phyloP scores from a whole-genome alignment of 2,329 filamentous ascomycete genomes.

The Penicillium crustosum region DNA sequence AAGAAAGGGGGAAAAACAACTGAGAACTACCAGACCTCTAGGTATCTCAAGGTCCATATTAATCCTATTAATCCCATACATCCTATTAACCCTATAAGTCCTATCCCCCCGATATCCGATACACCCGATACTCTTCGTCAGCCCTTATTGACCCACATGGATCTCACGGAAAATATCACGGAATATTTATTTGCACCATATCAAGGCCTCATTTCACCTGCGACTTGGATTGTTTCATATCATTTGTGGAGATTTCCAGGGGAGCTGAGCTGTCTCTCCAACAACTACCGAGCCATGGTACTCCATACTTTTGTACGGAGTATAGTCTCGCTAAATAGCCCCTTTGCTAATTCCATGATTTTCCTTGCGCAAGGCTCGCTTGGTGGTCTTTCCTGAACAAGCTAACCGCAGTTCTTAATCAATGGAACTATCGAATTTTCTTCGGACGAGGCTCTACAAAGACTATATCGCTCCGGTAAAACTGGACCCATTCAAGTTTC shows the following conservation, averaged over 20 bases:
- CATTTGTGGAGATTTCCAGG: constrained; percentile 27
- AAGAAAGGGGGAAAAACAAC: neutral
- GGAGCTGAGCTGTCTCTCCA: constrained; percentile 7
- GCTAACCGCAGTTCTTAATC: constrained; percentile 7
- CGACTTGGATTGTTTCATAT: constrained; percentile 25
- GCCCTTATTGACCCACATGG: neutral
- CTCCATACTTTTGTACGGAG: neutral
- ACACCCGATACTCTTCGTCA: neutral
- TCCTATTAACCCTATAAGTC: neutral
- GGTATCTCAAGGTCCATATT: no score
- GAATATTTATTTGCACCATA: no score
- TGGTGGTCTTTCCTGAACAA: constrained; percentile 19
- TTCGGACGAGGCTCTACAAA: constrained; percentile 17
- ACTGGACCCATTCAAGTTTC: neutral
- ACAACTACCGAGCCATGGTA: constrained; percentile 16
- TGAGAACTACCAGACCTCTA: neutral
- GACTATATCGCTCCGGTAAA: neutral
- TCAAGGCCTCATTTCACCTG: constrained; percentile 20
- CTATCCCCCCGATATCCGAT: neutral
- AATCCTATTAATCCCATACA: no score
- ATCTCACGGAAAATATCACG: neutral
- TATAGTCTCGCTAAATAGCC: neutral
- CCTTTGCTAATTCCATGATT: neutral
- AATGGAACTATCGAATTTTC: constrained; percentile 13
- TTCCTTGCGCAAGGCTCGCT: constrained; percentile 20